phyloP scores from a whole-genome alignment of 164 flowering plant genomes.

The Stephania japonica region DNA sequence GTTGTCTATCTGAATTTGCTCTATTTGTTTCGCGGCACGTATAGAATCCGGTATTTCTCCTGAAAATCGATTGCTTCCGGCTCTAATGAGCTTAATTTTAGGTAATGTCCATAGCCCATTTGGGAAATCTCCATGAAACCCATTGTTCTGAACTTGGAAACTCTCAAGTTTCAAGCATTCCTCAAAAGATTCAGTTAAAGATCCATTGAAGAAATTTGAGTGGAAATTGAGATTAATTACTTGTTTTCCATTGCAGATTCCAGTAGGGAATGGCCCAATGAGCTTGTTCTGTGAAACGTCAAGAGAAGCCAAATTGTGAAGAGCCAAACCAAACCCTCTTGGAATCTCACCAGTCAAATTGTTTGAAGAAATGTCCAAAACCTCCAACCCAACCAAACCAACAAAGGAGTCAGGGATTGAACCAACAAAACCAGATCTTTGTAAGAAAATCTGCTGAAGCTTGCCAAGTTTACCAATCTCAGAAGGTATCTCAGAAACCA shows the following conservation, averaged over 20 bases:
- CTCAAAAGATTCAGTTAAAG: conserved; percentile 37
- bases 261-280: conserved; percentile 58
- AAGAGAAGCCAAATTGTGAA: conserved; percentile 48
- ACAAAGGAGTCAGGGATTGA: conserved; percentile 50
- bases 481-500: conserved; percentile 59
- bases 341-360: conserved; percentile 65
- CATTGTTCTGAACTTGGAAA: conserved; percentile 77
- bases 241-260: conserved; percentile 46
- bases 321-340: conserved; percentile 33
- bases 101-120: conserved; percentile 63
- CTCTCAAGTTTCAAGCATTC: conserved; percentile 64
- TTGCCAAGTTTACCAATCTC: conserved; percentile 54
- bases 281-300: conserved; percentile 76
- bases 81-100: conserved; percentile 66
- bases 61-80: conserved; percentile 68
- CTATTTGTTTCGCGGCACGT: conserved; percentile 53
- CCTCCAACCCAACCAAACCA: conserved; percentile 40
- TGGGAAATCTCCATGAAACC: conserved; percentile 62
- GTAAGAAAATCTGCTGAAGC: conserved; percentile 58
- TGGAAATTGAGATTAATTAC: conserved; percentile 51
- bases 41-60: conserved; percentile 65
- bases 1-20: conserved; percentile 89
- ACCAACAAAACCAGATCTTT: conserved; percentile 66
- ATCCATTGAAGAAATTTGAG: conserved; percentile 62
- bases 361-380: conserved; percentile 73